Evolutionary conservation across 345 rosid species (phyloP).

Genomic region (Punica granatum): DNA sequence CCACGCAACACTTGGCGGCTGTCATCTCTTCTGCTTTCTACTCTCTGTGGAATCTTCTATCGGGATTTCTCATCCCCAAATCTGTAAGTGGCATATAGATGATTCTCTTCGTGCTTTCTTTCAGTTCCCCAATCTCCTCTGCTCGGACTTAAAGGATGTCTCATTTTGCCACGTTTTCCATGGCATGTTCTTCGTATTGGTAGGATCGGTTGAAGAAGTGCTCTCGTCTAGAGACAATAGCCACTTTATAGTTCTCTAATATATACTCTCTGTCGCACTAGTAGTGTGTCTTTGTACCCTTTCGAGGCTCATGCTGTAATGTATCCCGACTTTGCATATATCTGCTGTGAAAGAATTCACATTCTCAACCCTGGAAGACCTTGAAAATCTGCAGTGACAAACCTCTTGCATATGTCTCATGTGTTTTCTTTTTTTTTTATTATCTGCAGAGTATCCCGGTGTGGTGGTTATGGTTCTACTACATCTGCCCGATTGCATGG

Average conservation of each 20-base stretch:
- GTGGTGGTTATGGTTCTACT: constrained; percentile 97
- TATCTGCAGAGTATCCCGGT: constrained; percentile 57
- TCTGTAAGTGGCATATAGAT: constrained; percentile 46
- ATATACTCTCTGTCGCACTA: background rate
- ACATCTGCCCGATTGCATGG: constrained; percentile 84
- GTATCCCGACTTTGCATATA: background rate
- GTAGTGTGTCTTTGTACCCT: too few species aligned
- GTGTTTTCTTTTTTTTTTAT: background rate
- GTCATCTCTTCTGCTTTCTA: constrained; percentile 84
- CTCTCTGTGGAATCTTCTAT: constrained; percentile 86
- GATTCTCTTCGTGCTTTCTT: background rate
- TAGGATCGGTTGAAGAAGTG: background rate
- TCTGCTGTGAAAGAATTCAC: background rate
- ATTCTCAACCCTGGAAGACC: background rate
- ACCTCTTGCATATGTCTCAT: background rate
- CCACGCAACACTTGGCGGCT: constrained; percentile 65
- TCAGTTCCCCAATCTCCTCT: background rate
- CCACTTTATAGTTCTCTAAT: background rate
- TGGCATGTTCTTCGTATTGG: background rate
- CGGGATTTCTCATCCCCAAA: constrained; percentile 75
- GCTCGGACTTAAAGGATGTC: background rate
- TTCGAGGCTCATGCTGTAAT: background rate
- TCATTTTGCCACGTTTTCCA: background rate
- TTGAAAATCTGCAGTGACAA: background rate
- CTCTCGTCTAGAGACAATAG: background rate